Percentiles rank a stretch among this genome's conserved stretches.
These are phyloP conservation scores for Sordaria brevicollis DNA, from an alignment of 495 filamentous ascomycete species.

Conservation along the genomic window DNA sequence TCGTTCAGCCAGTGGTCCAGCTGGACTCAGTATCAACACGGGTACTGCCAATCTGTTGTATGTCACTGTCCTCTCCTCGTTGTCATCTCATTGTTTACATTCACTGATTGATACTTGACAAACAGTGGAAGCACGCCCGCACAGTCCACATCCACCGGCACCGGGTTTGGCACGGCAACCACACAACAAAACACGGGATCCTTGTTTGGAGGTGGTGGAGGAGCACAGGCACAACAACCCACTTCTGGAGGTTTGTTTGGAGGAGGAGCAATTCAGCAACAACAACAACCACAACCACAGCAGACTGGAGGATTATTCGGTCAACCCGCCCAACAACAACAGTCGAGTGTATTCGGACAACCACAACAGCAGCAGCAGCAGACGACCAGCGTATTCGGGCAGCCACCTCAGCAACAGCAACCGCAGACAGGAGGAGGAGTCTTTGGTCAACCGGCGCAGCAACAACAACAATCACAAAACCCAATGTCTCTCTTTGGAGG, in stretches of 20 bases:
- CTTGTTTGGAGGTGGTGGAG: conserved; percentile 18
- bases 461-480: conserved; percentile 4
- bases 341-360: conserved; percentile 8
- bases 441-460: conserved; percentile 14
- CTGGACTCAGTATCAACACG: conserved; percentile 71
- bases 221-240: too few species aligned
- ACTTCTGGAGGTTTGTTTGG: conserved; percentile 22
- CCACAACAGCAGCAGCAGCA: conserved; percentile 18
- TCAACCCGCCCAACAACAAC: conserved; percentile 9
- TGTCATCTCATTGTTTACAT: neutral
- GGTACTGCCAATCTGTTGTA: conserved; percentile 58
- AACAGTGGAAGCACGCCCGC: conserved; percentile 26
- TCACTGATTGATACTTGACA: neutral
- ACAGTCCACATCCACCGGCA: conserved; percentile 32
- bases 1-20: conserved; percentile 55
- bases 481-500: neutral
- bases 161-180: conserved; percentile 41
- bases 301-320: conserved; percentile 13
- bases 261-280: conserved; percentile 14
- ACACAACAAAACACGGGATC: conserved; percentile 5
- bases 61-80: conserved; percentile 21
- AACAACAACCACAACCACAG: conserved; percentile 12
- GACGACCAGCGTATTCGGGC: conserved; percentile 18
- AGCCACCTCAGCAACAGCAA: conserved; percentile 7
- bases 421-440: conserved; percentile 14